Evolutionary conservation across 495 filamentous ascomycete genomes (phyloP), one percentile per base, ranked within the genome.

Genomic region (Lasiosphaeriaceae sp.): DNA sequence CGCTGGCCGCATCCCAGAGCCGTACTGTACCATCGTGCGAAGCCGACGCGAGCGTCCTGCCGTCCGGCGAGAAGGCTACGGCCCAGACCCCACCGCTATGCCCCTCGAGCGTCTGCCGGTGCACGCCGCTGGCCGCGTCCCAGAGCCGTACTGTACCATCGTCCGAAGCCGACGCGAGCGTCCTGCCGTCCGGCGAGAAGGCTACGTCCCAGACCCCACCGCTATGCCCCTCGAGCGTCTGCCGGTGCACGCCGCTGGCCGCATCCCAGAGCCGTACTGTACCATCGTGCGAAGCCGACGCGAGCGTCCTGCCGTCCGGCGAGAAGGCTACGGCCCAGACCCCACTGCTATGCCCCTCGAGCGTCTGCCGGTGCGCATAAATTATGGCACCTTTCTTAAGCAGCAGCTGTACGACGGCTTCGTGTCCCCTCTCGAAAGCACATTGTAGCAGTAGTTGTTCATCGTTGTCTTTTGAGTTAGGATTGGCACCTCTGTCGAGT

Each of bases 321-420:
- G 7, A 45, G n/a, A n/a, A n/a, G n/a, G n/a, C n/a, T n/a, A n/a
- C n/a, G n/a, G n/a, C n/a, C n/a, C n/a, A 8, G 43, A 45, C 43
- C 16, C 5, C 14, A 45, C n/a, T 17, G 43, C 43, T 45, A 67
- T 71, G 56, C 43, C 43, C 43, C 43, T 45, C 43, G 43, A 45
- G 43, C 43, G 43, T 45, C 43, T 45, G 43, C 43, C 43, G 43
- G 43, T 45, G 43, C 43, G 43, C 43, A 45, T n/a, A 21, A 45
- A n/a, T 21, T 21, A 45, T n/a, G 14, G 19, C 43, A 45, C 43
- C 31, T 35, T 35, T 6, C 31, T 35, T 35, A 35, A 35, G 31
- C 31, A 35, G 31, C 31, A 35, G 31, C 31, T 35, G 31, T 35
- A 35, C 31, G 31, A 35, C 31, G 31, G 12, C 31, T 12, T 35